A percentile compares a stretch with the other conserved stretches of the same genome.
These are phyloP conservation scores for Penicillium malachiteum DNA, from an alignment of 495 filamentous ascomycete genomes.

Conservation along the genomic window DNA sequence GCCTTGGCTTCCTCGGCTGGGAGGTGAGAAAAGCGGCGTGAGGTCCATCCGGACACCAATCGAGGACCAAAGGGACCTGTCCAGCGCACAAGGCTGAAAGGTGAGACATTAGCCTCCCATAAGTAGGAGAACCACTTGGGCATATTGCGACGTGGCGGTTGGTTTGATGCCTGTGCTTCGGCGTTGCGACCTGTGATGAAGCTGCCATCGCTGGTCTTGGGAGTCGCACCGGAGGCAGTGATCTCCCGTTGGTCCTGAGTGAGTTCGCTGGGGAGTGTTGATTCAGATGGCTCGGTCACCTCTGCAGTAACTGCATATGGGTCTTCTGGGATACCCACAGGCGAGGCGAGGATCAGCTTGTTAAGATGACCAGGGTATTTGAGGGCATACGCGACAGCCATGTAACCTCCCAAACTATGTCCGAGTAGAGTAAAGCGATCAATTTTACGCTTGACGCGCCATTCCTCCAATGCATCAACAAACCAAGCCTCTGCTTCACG, in stretches of 20 bases:
- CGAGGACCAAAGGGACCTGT: constrained; percentile 89
- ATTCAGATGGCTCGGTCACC: constrained; percentile 73
- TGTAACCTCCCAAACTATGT: constrained; percentile 91
- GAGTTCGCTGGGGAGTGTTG: constrained; percentile 69
- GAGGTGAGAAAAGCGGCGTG: constrained; percentile 84
- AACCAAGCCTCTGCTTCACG: constrained; percentile 94
- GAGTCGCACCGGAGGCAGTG: constrained; percentile 19
- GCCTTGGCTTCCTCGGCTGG: constrained; percentile 77
- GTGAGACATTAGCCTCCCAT: constrained; percentile 96
- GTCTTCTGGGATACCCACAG: constrained; percentile 93
- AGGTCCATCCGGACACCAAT: constrained; percentile 93
- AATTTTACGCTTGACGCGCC: constrained; percentile 82
- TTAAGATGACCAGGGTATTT: constrained; percentile 94
- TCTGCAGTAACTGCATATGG: constrained; percentile 82
- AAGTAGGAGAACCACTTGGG: constrained; percentile 86
- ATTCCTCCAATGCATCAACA: constrained; percentile 93
- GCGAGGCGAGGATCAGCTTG: constrained; percentile 91
- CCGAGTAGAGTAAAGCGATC: constrained; percentile 91
- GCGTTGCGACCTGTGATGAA: constrained; percentile 51
- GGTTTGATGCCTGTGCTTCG: constrained; percentile 25
- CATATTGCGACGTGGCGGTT: constrained; percentile 58
- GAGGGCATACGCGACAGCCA: constrained; percentile 89
- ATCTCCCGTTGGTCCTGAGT: constrained; percentile 68
- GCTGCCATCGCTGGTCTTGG: constrained; percentile 56
- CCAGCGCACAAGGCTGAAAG: constrained; percentile 87